phyloP scores from a whole-genome alignment of 1,139 yeast genomes.

The Magnusiomyces fungicola region DNA sequence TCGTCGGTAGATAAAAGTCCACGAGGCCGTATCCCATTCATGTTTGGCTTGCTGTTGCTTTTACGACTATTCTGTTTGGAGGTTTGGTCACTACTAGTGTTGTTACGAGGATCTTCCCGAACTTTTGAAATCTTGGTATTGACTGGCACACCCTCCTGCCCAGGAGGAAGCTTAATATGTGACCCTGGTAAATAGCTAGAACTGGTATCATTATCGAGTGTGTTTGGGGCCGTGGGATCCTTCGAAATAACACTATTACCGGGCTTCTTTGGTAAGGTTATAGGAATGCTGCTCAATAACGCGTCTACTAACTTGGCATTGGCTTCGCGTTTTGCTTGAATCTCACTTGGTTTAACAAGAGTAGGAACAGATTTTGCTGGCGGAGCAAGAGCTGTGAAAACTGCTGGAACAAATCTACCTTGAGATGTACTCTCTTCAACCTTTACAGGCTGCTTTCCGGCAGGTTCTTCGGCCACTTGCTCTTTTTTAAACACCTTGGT shows the following conservation, averaged over 20 bases:
- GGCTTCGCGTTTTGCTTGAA: not conserved
- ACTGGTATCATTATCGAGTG: too few species aligned
- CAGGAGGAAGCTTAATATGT: not conserved
- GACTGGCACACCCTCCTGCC: too few species aligned
- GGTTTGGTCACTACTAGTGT: too few species aligned
- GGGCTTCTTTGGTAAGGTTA: not conserved
- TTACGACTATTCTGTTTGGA: not conserved
- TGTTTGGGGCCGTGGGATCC: too few species aligned
- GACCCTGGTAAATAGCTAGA: not conserved
- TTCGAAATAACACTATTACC: not conserved
- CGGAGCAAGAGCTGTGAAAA: not conserved
- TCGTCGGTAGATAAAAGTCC: constrained; percentile 3
- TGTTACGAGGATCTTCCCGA: too few species aligned
- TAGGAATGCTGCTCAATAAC: not conserved
- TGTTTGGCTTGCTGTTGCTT: not conserved
- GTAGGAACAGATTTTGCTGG: not conserved
- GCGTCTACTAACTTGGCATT: not conserved
- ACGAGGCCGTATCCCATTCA: not conserved
- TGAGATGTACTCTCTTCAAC: not conserved
- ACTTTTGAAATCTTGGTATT: too few species aligned
- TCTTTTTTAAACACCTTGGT: too few species aligned
- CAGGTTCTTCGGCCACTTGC: too few species aligned
- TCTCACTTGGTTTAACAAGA: not conserved
- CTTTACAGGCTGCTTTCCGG: too few species aligned
- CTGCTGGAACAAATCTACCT: not conserved